These are phyloP conservation scores for Pythium rhizo-oryzae DNA, from an alignment of 352 stramenopile species.

Conservation along the genomic window DNA sequence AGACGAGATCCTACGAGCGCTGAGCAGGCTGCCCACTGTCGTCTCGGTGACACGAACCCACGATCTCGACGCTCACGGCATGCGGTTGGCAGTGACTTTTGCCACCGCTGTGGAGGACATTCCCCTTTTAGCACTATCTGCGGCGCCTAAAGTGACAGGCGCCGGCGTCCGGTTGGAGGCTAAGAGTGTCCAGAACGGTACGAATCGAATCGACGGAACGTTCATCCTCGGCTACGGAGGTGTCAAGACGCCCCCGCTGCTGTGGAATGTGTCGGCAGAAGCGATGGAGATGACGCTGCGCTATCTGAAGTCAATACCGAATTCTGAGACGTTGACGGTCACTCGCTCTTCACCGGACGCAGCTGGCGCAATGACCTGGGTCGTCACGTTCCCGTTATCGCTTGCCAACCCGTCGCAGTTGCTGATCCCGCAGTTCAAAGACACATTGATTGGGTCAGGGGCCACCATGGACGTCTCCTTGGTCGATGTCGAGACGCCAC, in stretches of 20 bases:
- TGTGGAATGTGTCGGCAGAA: slow-evolving; percentile 80
- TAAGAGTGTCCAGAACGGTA: slow-evolving; percentile 45
- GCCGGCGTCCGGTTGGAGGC: slow-evolving; percentile 26
- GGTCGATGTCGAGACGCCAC: slow-evolving; percentile 37
- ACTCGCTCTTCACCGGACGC: slow-evolving; percentile 36
- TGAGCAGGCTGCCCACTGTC: slow-evolving; percentile 6
- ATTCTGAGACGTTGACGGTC: slow-evolving; percentile 53
- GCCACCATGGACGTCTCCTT: slow-evolving; percentile 38
- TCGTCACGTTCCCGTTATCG: slow-evolving; percentile 56
- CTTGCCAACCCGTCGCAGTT: slow-evolving; percentile 40
- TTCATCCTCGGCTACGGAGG: slow-evolving; percentile 57
- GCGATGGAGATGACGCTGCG: slow-evolving; percentile 75
- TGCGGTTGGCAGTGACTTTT: slow-evolving; percentile 37
- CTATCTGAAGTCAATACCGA: slow-evolving; percentile 63
- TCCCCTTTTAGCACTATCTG: slow-evolving; percentile 25
- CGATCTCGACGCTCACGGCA: slow-evolving; percentile 25
- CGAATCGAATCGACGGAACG: slow-evolving; percentile 40
- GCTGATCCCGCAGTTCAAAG: slow-evolving; percentile 32
- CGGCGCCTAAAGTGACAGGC: slow-evolving; percentile 28
- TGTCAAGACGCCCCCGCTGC: slow-evolving; percentile 55
- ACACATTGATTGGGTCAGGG: slow-evolving; percentile 42
- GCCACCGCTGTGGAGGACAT: slow-evolving; percentile 28
- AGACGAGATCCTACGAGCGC: slow-evolving; percentile 22
- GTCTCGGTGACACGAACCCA: slow-evolving; percentile 4
- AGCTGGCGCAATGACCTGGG: slow-evolving; percentile 47